Percentiles rank a stretch among this genome's conserved stretches.
These are phyloP conservation scores for Exsudoporus frostii DNA, from an alignment of 768 basidiomycete genomes.

Conservation along the genomic window DNA sequence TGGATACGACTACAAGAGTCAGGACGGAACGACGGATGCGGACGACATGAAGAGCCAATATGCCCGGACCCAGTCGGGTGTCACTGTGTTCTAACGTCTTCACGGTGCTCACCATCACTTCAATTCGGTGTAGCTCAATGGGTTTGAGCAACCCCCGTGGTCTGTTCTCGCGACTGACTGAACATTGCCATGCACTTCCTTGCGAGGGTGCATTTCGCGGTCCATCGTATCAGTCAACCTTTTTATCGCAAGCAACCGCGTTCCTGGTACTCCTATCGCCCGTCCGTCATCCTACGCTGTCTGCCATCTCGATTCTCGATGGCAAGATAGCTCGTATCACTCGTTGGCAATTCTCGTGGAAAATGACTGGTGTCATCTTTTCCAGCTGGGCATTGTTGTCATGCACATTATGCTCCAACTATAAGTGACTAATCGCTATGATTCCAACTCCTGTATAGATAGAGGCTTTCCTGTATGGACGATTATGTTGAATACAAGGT, in stretches of 20 bases:
- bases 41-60: conserved; percentile 92
- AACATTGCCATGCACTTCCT: conserved; percentile 8
- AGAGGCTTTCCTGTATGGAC: conserved; percentile 13
- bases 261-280: conserved; percentile 1
- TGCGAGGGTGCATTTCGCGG: conserved; percentile 6
- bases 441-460: conserved; percentile 7
- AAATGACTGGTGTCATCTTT: neutral
- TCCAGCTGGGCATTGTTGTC: conserved; percentile 9
- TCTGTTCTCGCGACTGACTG: conserved; percentile 2
- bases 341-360: conserved; percentile 2
- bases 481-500: conserved; percentile 19
- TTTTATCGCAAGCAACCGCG: conserved; percentile 16
- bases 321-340: conserved; percentile 4
- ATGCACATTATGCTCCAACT: conserved; percentile 23
- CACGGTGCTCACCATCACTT: neutral
- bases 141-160: conserved; percentile 12
- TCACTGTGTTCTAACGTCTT: conserved; percentile 71
- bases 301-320: neutral
- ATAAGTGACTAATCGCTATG: conserved; percentile 13
- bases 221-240: conserved; percentile 8
- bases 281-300: neutral
- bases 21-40: conserved; percentile 73
- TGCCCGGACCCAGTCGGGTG: conserved; percentile 77
- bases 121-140: conserved; percentile 9
- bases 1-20: conserved; percentile 83